Evolutionary conservation across 192 early-diverging fungal genomes (phyloP).

Genomic region (Kickxella alabastrina): DNA sequence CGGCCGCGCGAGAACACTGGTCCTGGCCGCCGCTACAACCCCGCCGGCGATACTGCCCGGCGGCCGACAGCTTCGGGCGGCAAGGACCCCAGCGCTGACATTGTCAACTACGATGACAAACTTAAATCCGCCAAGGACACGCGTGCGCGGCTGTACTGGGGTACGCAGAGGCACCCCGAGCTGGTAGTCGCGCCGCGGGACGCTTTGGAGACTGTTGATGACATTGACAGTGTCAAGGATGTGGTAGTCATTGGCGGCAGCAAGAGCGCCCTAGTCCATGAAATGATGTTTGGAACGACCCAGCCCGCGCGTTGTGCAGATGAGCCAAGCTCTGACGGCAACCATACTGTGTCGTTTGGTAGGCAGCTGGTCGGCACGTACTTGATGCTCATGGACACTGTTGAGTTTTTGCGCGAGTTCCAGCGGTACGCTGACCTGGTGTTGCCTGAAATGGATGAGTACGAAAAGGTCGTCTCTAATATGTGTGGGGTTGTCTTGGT

Average conservation of each 20-base stretch:
- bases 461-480: slow-evolving; percentile 3
- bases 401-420: slow-evolving; percentile 45
- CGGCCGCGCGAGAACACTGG: slow-evolving; percentile 39
- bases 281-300: slow-evolving; percentile 56
- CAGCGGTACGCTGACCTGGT: slow-evolving; percentile 52
- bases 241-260: slow-evolving; percentile 48
- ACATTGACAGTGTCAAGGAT: neutral
- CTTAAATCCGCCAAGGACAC: slow-evolving; percentile 26
- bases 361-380: slow-evolving; percentile 40
- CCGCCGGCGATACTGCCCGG: no score
- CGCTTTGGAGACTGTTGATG: neutral
- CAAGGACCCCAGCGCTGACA: slow-evolving; percentile 16
- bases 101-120: slow-evolving; percentile 18
- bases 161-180: slow-evolving; percentile 54
- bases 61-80: slow-evolving; percentile 10
- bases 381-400: slow-evolving; percentile 35
- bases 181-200: slow-evolving; percentile 31
- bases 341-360: slow-evolving; percentile 11
- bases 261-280: slow-evolving; percentile 58
- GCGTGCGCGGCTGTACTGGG: slow-evolving; percentile 54
- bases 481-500: slow-evolving; percentile 17
- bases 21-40: slow-evolving; percentile 14
- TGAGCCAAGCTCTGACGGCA: slow-evolving; percentile 5
- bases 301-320: no score
- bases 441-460: slow-evolving; percentile 20